These are phyloP conservation scores for Sporothrix sp. DNA, from an alignment of 2,329 filamentous ascomycete species.

Conservation along the genomic window DNA sequence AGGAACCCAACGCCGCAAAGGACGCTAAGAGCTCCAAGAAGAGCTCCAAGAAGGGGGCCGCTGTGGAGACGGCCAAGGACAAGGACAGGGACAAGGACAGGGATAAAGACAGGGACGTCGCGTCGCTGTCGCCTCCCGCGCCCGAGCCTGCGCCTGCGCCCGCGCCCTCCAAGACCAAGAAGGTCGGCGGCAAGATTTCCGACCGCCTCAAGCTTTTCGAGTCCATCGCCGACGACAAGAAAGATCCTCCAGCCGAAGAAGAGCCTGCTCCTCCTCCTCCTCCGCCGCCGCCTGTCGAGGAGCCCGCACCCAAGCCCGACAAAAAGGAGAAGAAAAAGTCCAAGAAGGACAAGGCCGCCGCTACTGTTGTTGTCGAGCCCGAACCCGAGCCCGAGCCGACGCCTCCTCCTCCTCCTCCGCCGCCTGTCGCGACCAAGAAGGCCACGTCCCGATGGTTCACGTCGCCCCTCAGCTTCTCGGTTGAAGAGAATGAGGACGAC, in stretches of 20 bases:
- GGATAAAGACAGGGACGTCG: conserved; percentile 1
- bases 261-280: conserved; percentile 21
- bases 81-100: conserved; percentile 4
- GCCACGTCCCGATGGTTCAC: conserved; percentile 16
- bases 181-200: conserved; percentile 43
- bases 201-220: conserved; percentile 50
- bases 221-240: conserved; percentile 29
- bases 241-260: conserved; percentile 14
- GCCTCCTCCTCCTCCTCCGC: conserved; percentile 4
- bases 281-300: conserved; percentile 30
- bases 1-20: conserved; percentile 14
- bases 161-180: conserved; percentile 30
- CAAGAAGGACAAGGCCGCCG: conserved; percentile 27
- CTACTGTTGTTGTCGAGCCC: conserved; percentile 17
- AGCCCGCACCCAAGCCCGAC: conserved; percentile 29
- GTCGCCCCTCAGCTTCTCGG: conserved; percentile 17
- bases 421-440: conserved; percentile 11
- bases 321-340: conserved; percentile 16
- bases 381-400: conserved; percentile 1
- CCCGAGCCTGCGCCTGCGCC: too few species aligned
- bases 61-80: conserved; percentile 10
- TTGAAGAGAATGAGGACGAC: conserved; percentile 16
- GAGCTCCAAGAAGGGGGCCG: conserved; percentile 17
- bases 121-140: background rate
- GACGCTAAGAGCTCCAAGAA: conserved; percentile 31